A percentile compares a stretch with the other conserved stretches of the same genome.
These are phyloP conservation scores for Gossypium gossypioides DNA, from an alignment of 441 rosid species.

Conservation along the genomic window DNA sequence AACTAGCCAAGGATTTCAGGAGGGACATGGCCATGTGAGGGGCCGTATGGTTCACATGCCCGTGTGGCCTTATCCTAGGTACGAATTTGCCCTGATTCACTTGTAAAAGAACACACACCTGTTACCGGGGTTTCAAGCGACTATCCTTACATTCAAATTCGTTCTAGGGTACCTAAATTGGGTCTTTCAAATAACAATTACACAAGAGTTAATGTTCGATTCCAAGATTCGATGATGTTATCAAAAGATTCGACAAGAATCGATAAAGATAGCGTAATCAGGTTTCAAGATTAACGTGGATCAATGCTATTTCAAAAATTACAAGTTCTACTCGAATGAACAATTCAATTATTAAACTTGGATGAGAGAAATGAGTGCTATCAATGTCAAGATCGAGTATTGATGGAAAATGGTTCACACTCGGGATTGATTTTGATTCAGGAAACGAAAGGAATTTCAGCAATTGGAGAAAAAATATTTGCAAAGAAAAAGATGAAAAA, in stretches of 20 bases:
- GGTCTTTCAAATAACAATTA: no score
- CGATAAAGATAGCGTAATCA: background rate
- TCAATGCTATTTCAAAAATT: background rate
- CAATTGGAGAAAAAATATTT: background rate
- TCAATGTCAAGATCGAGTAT: background rate
- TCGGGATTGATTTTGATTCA: background rate
- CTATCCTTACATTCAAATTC: no score
- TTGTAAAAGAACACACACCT: no score
- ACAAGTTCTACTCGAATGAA: background rate
- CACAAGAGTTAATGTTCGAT: background rate
- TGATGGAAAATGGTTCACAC: background rate
- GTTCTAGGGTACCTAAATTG: no score
- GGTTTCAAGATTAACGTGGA: background rate
- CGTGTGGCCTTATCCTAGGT: no score
- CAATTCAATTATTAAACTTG: background rate
- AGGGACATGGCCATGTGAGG: no score
- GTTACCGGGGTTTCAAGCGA: no score
- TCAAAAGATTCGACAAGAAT: no score
- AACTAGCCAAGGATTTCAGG: background rate
- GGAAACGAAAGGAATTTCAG: no score
- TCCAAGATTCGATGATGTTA: background rate
- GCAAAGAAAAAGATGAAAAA: background rate
- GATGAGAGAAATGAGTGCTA: background rate
- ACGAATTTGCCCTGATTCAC: no score
- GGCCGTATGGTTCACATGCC: no score